Evolutionary conservation across 345 rosid species (phyloP), one percentile per base, ranked within the genome.

Genomic region (Salix purpurea): DNA sequence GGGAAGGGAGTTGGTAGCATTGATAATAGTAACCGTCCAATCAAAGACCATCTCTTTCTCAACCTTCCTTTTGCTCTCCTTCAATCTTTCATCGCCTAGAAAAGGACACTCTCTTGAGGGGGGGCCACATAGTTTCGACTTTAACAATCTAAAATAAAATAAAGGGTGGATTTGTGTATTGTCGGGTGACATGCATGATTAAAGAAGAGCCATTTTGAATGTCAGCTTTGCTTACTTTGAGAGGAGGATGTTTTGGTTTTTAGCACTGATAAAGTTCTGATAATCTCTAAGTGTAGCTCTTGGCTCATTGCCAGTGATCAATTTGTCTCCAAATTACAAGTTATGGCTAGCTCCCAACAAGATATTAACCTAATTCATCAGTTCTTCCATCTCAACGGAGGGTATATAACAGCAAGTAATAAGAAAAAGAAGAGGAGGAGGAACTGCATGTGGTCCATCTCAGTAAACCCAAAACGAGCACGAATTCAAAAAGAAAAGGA

Each of bases 41-140:
- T 78, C 69, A 61, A 66, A 18, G 46, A 32, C 34, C 71, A 72
- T 70, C 15, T 58, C 48, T 52, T 30, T 32, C 60, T 10, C 60
- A 2, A 7, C 10, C 46, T 42, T 24, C 23, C 2, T 46, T 40
- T 44, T 69, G 52, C 72, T 71, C 13, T n/a, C 60, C 73, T 67
- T 78, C 82, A 80, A 77, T 78, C 65, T 85, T 82, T 80, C 82
- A 67, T 78, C 44, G 65, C 68, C 40, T 26, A 34, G 75, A 32
- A 32, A 70, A 72, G 79, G 77, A 76, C 85, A 72, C 74, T 68
- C 52, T 28, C 62, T 62, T 75, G 36, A 71, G 72, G 6, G 7
- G 66, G 75, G 50, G 65, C 73, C 73, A 39, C 24, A 24, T 54
- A 37, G 8, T 76, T 73, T 78, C 73, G 79, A 81, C 71, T 69